Conservation (phyloP, 1,139 yeast species). For the Schwanniomyces etchellsii region DNA sequence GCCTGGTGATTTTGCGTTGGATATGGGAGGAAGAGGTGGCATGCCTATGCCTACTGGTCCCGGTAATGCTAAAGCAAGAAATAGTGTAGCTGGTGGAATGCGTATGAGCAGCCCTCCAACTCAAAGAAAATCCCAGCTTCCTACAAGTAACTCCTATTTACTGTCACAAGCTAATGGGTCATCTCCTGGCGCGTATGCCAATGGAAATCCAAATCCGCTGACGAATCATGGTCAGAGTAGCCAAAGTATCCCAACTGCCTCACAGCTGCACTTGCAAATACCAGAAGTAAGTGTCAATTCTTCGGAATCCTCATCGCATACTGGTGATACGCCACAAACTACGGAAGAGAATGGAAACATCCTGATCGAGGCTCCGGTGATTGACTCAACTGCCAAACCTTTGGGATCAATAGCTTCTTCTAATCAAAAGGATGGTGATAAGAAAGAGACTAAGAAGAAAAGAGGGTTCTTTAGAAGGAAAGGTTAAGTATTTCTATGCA, state of each 20-base stretch:
- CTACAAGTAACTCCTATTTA: background rate
- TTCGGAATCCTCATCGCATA: conserved; percentile 22
- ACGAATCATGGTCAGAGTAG: background rate
- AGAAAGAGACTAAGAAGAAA: conserved; percentile 15
- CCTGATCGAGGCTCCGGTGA: conserved; percentile 5
- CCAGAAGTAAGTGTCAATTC: conserved; percentile 20
- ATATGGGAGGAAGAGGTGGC: conserved; percentile 48
- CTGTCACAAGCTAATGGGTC: background rate
- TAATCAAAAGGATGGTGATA: conserved; percentile 10
- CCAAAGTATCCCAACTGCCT: background rate
- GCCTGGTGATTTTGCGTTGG: conserved; percentile 32
- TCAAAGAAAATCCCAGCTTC: conserved; percentile 14
- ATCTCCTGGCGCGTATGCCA: background rate
- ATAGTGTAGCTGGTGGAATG: conserved; percentile 12
- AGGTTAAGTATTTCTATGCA: conserved; percentile 6
- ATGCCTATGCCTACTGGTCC: conserved; percentile 34
- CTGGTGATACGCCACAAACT: conserved; percentile 27
- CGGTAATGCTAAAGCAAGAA: conserved; percentile 11
- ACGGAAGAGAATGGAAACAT: background rate
- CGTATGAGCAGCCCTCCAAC: conserved; percentile 8
- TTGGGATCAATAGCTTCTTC: conserved; percentile 26
- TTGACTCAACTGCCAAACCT: conserved; percentile 24
- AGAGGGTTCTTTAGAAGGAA: conserved; percentile 31
- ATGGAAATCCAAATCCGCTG: background rate
- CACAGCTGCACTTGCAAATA: conserved; percentile 14